phyloP scores from a whole-genome alignment of 2,329 filamentous ascomycete genomes.

The Cladophialophora bantiana region DNA sequence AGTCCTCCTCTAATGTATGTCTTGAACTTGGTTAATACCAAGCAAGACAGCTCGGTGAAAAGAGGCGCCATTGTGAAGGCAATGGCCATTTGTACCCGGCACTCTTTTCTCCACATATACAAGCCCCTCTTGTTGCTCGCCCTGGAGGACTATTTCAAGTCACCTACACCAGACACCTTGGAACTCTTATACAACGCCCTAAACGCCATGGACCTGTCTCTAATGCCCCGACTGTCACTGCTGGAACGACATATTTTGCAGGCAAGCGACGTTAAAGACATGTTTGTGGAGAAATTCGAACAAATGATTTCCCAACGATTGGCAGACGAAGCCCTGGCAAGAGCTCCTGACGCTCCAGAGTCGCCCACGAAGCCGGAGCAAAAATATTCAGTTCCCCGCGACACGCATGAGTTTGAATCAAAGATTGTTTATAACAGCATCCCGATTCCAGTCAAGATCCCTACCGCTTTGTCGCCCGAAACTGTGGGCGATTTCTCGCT shows the following conservation, averaged over 20 bases:
- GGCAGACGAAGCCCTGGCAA: slow-evolving; percentile 64
- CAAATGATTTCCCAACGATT: slow-evolving; percentile 87
- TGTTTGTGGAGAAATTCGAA: slow-evolving; percentile 98
- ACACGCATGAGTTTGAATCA: slow-evolving; percentile 97
- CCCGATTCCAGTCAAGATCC: slow-evolving; percentile 94
- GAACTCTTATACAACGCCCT: slow-evolving; percentile 88
- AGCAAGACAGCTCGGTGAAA: slow-evolving; percentile 72
- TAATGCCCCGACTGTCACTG: slow-evolving; percentile 84
- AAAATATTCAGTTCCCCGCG: slow-evolving; percentile 79
- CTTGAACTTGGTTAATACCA: slow-evolving; percentile 95
- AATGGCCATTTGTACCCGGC: slow-evolving; percentile 97
- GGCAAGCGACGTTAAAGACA: slow-evolving; percentile 89
- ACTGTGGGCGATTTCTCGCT: slow-evolving; percentile 97
- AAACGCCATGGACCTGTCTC: slow-evolving; percentile 93
- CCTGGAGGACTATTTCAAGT: slow-evolving; percentile 95
- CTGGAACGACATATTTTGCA: slow-evolving; percentile 87
- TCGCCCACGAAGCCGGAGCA: slow-evolving; percentile 66
- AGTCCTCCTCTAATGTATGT: slow-evolving; percentile 96
- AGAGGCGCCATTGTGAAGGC: slow-evolving; percentile 95
- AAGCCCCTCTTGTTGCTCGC: slow-evolving; percentile 93
- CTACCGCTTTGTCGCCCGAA: slow-evolving; percentile 90
- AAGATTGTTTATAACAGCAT: slow-evolving; percentile 96
- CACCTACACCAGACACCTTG: slow-evolving; percentile 84
- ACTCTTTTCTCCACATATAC: slow-evolving; percentile 98
- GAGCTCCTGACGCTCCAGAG: slow-evolving; percentile 45